phyloP scores from a whole-genome alignment of 1,284 basidiomycete species.

The Cryptococcus wingfieldii region DNA sequence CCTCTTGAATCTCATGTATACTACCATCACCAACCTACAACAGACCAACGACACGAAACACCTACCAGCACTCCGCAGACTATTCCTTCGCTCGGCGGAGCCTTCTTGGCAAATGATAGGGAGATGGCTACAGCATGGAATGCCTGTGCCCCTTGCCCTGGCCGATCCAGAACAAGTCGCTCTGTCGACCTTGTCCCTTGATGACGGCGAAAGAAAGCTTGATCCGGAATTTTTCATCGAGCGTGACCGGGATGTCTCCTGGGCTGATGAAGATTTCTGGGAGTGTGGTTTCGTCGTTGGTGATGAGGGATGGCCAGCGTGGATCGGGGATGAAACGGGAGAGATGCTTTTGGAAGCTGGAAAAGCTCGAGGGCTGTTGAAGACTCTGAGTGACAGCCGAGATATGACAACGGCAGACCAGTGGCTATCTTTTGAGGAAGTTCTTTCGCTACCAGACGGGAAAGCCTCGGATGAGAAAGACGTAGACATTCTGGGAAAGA shows the following conservation, averaged over 20 bases:
- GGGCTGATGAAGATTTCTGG: constrained; percentile 73
- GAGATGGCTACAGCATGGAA: constrained; percentile 69
- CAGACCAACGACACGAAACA: constrained; percentile 40
- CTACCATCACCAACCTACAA: constrained; percentile 52
- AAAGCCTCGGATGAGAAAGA: not conserved
- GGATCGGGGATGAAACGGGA: constrained; percentile 52
- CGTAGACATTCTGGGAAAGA: constrained; percentile 18
- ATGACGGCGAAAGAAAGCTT: constrained; percentile 53
- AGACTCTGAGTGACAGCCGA: constrained; percentile 47
- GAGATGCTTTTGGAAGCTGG: constrained; percentile 64
- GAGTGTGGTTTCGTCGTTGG: constrained; percentile 63
- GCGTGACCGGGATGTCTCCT: constrained; percentile 59
- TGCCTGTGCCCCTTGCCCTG: constrained; percentile 51
- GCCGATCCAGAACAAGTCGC: constrained; percentile 16
- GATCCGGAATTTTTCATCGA: constrained; percentile 74
- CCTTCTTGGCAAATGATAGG: constrained; percentile 70
- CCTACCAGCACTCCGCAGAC: constrained; percentile 51
- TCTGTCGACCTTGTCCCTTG: constrained; percentile 1
- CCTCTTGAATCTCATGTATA: constrained; percentile 62
- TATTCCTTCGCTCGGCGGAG: constrained; percentile 62
- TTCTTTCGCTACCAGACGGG: not conserved
- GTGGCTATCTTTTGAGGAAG: constrained; percentile 28
- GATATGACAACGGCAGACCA: constrained; percentile 9
- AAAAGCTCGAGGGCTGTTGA: constrained; percentile 70
- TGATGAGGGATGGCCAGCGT: constrained; percentile 46